Conservation (phyloP, 2,329 filamentous ascomycete genomes). For the Colletotrichum paranaense region DNA sequence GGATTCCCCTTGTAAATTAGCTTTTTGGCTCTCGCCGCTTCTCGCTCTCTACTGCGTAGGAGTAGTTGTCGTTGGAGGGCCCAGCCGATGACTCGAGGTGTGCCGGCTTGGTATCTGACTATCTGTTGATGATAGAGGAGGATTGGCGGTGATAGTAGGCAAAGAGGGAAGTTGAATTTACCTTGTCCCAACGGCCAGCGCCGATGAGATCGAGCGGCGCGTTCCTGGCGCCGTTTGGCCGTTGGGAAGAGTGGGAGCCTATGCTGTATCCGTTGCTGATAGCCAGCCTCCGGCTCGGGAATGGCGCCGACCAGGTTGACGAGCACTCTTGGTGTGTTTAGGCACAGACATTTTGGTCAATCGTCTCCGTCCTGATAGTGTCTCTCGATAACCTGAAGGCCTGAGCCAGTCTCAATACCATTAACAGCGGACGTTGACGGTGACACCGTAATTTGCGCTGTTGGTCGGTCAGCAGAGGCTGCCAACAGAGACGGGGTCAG, state of each 20-base stretch:
- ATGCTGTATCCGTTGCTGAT: background rate
- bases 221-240: constrained; percentile 4
- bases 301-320: background rate
- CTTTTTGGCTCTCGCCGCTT: background rate
- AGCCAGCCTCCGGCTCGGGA: background rate
- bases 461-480: background rate
- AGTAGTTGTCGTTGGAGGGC: background rate
- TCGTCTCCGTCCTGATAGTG: background rate
- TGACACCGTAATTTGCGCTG: background rate
- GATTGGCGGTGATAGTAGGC: background rate
- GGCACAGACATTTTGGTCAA: background rate
- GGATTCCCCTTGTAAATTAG: background rate
- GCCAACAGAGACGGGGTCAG: background rate
- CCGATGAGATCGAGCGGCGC: constrained; percentile 4
- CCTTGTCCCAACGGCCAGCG: constrained; percentile 25
- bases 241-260: background rate
- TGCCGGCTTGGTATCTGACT: background rate
- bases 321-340: background rate
- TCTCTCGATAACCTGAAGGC: background rate
- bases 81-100: background rate
- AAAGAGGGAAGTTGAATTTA: background rate
- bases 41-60: background rate
- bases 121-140: background rate
- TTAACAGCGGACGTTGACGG: background rate
- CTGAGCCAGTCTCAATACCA: background rate